Percentiles rank a stretch among this genome's conserved stretches.
Evolutionary conservation across 2,329 filamentous ascomycete genomes (phyloP).

Genomic region (Emmonsiellopsis sp.): DNA sequence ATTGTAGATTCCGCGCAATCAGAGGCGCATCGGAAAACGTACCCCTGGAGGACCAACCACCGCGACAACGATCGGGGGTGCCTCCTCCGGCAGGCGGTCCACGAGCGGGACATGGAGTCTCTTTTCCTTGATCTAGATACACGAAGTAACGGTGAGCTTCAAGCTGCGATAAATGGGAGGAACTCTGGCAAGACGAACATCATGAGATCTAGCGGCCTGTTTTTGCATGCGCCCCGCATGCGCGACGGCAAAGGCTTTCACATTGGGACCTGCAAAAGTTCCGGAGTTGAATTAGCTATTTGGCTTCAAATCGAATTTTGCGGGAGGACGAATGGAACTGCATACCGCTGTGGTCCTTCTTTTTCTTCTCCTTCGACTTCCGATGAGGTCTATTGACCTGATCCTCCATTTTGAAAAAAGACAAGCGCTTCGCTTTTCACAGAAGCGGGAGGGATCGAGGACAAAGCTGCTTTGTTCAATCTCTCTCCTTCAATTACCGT

Average conservation of each 20-base stretch:
- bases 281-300: background rate
- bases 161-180: background rate
- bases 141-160: conserved; percentile 5
- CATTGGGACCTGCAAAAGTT: conserved; percentile 54
- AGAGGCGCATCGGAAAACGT: conserved; percentile 16
- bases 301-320: conserved; percentile 3
- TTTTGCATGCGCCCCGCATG: conserved; percentile 72
- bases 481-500: background rate
- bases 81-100: conserved; percentile 90
- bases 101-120: conserved; percentile 92
- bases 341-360: conserved; percentile 14
- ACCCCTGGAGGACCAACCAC: conserved; percentile 93
- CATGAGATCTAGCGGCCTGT: conserved; percentile 48
- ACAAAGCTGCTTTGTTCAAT: conserved; percentile 11
- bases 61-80: conserved; percentile 82
- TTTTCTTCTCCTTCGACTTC: conserved; percentile 65
- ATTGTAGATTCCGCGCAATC: background rate
- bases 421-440: background rate
- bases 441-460: conserved; percentile 2
- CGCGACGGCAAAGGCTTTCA: conserved; percentile 81
- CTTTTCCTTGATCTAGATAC: conserved; percentile 75
- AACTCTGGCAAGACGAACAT: conserved; percentile 30
- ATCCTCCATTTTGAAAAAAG: conserved; percentile 55
- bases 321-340: conserved; percentile 1
- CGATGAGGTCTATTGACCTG: conserved; percentile 81